A percentile compares a stretch with the other conserved stretches of the same genome.
These are phyloP conservation scores for Crucibulum laeve DNA, from an alignment of 768 basidiomycete species.

Conservation along the genomic window DNA sequence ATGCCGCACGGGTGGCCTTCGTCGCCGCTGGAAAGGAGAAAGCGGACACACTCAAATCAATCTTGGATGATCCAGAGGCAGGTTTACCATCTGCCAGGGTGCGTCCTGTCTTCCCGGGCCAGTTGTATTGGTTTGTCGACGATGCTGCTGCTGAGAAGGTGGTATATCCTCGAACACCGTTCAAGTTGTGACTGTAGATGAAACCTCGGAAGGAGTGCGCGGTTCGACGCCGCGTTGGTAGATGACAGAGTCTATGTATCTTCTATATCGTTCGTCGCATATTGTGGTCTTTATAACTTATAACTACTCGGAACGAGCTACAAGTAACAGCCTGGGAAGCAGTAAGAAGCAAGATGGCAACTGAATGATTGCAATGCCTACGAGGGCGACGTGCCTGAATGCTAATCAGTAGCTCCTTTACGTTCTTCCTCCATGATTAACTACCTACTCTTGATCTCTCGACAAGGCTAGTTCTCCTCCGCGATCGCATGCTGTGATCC, in stretches of 20 bases:
- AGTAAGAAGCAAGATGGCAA: too few species aligned
- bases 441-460: constrained; percentile 90
- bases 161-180: constrained; percentile 48
- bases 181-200: constrained; percentile 44
- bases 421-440: constrained; percentile 59
- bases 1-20: constrained; percentile 84
- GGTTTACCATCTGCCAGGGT: constrained; percentile 84
- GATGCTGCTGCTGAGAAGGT: constrained; percentile 71
- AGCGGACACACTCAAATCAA: constrained; percentile 60
- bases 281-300: too few species aligned
- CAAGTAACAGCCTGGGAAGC: too few species aligned
- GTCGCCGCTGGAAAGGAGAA: constrained; percentile 85
- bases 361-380: too few species aligned
- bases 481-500: not conserved
- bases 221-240: not conserved
- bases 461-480: constrained; percentile 58
- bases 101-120: constrained; percentile 71
- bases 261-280: too few species aligned
- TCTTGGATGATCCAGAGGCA: constrained; percentile 79
- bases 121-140: constrained; percentile 94
- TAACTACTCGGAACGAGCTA: too few species aligned
- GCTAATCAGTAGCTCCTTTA: not conserved
- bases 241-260: too few species aligned
- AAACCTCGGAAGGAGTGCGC: not conserved
- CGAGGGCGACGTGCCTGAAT: not conserved